Evolutionary conservation across 352 stramenopile genomes (phyloP).

Genomic region (Pythium volutum): DNA sequence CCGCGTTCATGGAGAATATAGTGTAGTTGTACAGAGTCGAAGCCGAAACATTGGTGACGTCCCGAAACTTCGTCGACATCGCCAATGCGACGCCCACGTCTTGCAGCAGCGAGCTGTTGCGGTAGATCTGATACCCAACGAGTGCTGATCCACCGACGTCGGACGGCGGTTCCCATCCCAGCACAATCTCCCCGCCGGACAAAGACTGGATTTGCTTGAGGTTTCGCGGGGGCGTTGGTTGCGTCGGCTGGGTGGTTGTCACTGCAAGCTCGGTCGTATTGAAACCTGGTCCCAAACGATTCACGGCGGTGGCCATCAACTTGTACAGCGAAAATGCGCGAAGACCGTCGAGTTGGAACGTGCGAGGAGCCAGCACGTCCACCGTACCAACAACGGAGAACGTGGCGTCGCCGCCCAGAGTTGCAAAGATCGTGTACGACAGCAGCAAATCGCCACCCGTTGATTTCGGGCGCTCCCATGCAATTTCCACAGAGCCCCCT

Average conservation of each 20-base stretch:
- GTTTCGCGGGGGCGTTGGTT: conserved; percentile 31
- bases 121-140: conserved; percentile 37
- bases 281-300: conserved; percentile 31
- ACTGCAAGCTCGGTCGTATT: conserved; percentile 34
- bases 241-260: conserved; percentile 28
- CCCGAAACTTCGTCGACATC: conserved; percentile 22
- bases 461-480: conserved; percentile 45
- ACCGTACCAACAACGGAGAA: conserved; percentile 18
- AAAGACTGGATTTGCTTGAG: conserved; percentile 25
- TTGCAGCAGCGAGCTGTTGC: conserved; percentile 27
- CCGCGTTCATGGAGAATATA: conserved; percentile 32
- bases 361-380: conserved; percentile 4
- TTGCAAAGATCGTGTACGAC: conserved; percentile 35
- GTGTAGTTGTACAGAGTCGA: conserved; percentile 39
- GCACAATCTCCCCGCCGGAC: conserved; percentile 40
- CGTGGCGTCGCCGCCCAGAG: background rate
- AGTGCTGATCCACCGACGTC: conserved; percentile 38
- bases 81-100: conserved; percentile 1
- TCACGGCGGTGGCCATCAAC: conserved; percentile 39
- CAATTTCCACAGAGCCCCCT: conserved; percentile 37
- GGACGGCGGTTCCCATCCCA: conserved; percentile 39
- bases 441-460: conserved; percentile 30
- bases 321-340: conserved; percentile 27
- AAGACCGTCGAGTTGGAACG: conserved; percentile 30
- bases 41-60: conserved; percentile 28